A percentile compares a stretch with the other conserved stretches of the same genome.
Evolutionary conservation across 148 eudicot genomes (phyloP).

Genomic region (Heliamphora exappendiculata): DNA sequence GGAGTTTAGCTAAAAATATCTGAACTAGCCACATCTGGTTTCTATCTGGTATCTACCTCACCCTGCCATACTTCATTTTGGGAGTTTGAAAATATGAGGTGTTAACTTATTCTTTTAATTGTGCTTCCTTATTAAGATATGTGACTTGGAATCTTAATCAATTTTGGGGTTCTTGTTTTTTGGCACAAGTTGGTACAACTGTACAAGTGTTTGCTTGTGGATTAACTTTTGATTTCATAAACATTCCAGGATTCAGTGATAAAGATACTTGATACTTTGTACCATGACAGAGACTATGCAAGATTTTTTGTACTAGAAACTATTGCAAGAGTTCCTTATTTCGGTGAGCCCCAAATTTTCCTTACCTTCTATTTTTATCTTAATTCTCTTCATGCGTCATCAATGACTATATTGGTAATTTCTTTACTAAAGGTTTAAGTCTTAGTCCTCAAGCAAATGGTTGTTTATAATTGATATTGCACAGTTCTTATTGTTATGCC

Average conservation of each 20-base stretch:
- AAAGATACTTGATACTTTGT: conserved; percentile 84
- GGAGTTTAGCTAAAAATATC: not conserved
- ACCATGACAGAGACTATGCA: conserved; percentile 75
- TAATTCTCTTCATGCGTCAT: not conserved
- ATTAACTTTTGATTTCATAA: conserved; percentile 8
- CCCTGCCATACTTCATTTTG: not conserved
- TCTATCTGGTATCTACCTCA: not conserved
- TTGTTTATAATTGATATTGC: not conserved
- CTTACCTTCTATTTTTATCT: not conserved
- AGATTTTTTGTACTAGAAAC: conserved; percentile 96
- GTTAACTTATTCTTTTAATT: not conserved
- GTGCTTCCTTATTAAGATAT: not conserved
- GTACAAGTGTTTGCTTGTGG: not conserved
- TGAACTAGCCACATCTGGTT: not conserved
- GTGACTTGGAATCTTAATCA: not conserved
- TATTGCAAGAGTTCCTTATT: conserved; percentile 96
- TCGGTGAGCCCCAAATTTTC: conserved; percentile 56
- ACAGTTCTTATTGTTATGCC: not conserved
- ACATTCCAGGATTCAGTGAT: conserved; percentile 82
- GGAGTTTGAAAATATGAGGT: not conserved
- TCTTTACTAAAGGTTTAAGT: not conserved
- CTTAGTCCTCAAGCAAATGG: not conserved
- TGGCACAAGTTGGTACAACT: not conserved
- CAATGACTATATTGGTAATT: not conserved
- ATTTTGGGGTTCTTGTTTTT: not conserved